Evolutionary conservation across 371 early-diverging fungal genomes (phyloP).

Genomic region (Blastocladiella emersonii): DNA sequence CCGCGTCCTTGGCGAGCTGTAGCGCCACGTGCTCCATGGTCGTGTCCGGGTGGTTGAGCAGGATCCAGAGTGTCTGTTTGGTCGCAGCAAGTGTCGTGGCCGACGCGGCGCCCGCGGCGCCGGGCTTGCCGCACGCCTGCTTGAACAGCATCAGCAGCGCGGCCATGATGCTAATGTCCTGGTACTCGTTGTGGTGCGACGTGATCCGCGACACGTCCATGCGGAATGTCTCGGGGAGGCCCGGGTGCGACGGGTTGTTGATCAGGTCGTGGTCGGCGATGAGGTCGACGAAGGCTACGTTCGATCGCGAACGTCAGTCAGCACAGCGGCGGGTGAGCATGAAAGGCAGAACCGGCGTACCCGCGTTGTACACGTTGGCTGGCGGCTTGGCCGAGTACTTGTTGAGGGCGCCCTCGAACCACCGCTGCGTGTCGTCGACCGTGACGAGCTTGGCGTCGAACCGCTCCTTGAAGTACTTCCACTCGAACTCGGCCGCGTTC

Average conservation of each 20-base stretch:
- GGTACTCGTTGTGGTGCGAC: constrained; percentile 53
- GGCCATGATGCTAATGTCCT: constrained; percentile 49
- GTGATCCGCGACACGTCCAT: constrained; percentile 46
- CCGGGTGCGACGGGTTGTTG: background rate
- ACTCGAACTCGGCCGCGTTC: constrained; percentile 39
- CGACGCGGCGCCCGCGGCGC: no score
- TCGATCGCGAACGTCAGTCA: no score
- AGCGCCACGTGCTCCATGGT: constrained; percentile 1
- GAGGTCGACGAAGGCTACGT: constrained; percentile 5
- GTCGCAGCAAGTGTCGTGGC: no score
- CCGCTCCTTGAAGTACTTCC: constrained; percentile 42
- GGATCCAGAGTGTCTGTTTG: background rate
- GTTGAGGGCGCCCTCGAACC: constrained; percentile 16
- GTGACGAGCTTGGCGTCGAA: constrained; percentile 14
- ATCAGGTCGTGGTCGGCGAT: background rate
- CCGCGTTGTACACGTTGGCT: background rate
- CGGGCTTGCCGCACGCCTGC: constrained; percentile 11
- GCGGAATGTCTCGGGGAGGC: constrained; percentile 36
- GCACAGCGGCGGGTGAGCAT: background rate
- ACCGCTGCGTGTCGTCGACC: constrained; percentile 12
- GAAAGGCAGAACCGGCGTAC: constrained; percentile 1
- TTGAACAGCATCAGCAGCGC: constrained; percentile 48
- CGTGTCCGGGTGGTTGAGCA: constrained; percentile 2
- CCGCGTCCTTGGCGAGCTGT: background rate
- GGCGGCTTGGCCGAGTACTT: background rate